A percentile compares a stretch with the other conserved stretches of the same genome.
Conservation (phyloP, 345 rosid genomes). For the Gossypium sturtianum region DNA sequence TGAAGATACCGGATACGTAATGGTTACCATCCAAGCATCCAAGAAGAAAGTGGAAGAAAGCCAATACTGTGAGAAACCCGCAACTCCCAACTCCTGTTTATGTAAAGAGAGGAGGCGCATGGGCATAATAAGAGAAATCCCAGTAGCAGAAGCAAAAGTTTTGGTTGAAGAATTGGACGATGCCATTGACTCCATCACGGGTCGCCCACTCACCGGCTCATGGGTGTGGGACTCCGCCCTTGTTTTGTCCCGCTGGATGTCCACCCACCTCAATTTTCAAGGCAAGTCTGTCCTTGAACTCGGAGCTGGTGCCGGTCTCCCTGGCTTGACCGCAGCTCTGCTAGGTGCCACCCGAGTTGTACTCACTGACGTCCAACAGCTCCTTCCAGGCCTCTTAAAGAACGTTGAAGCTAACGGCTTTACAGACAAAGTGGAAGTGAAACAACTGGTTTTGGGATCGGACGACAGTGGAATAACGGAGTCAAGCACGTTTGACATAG, state of each 20-base stretch:
- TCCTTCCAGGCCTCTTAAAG: constrained; percentile 22
- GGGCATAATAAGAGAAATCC: constrained; percentile 23
- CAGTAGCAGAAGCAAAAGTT: constrained; percentile 8
- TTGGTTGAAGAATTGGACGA: constrained; percentile 25
- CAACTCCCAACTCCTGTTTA: no score
- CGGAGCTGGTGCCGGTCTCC: constrained; percentile 34
- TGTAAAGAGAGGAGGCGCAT: neutral
- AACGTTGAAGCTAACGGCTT: constrained; percentile 29
- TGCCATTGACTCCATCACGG: constrained; percentile 21
- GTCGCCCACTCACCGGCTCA: constrained; percentile 30
- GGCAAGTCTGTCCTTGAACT: constrained; percentile 31
- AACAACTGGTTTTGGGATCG: constrained; percentile 32
- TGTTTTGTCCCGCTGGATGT: constrained; percentile 26
- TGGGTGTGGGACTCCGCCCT: constrained; percentile 38
- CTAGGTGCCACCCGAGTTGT: constrained; percentile 28
- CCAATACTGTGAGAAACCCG: no score
- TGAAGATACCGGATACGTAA: no score
- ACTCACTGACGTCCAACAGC: constrained; percentile 23
- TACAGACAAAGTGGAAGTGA: constrained; percentile 19
- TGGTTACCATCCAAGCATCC: no score
- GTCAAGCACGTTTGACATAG: constrained; percentile 20
- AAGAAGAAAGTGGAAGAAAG: no score
- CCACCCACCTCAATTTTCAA: constrained; percentile 12
- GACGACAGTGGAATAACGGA: constrained; percentile 8
- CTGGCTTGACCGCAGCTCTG: constrained; percentile 27